phyloP scores from a whole-genome alignment of 2,329 filamentous ascomycete species.

The Fusarium humuli region DNA sequence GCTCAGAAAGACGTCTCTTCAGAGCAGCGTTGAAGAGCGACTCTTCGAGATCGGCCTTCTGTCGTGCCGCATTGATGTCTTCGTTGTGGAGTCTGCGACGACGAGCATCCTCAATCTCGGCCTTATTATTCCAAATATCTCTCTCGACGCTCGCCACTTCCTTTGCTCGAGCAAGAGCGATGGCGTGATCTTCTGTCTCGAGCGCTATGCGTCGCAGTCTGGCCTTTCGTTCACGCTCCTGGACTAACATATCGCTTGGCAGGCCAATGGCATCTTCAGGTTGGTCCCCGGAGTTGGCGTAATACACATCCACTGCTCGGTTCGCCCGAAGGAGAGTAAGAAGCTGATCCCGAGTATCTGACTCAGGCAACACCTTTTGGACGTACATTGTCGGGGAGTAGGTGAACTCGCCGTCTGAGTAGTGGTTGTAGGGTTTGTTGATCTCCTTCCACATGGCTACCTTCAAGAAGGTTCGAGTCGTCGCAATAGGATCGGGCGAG shows the following conservation, averaged over 20 bases:
- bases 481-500: conserved; percentile 64
- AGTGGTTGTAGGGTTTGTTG: conserved; percentile 70
- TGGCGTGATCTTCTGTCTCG: conserved; percentile 62
- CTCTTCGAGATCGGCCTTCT: conserved; percentile 62
- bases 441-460: conserved; percentile 73
- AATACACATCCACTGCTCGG: conserved; percentile 65
- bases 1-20: conserved; percentile 57
- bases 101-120: conserved; percentile 64
- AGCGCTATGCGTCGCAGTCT: conserved; percentile 58
- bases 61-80: conserved; percentile 58
- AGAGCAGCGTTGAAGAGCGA: conserved; percentile 50
- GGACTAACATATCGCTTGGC: conserved; percentile 61
- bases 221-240: conserved; percentile 63
- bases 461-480: conserved; percentile 69
- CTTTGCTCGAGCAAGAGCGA: conserved; percentile 60
- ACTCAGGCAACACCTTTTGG: conserved; percentile 56
- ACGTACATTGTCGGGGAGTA: conserved; percentile 76
- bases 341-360: conserved; percentile 56
- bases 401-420: conserved; percentile 62
- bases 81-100: conserved; percentile 59
- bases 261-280: conserved; percentile 65
- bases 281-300: conserved; percentile 64
- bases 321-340: conserved; percentile 63
- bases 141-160: conserved; percentile 65
- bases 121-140: conserved; percentile 61